Base-by-base conservation (phyloP, 2,329 filamentous ascomycete genomes). In the Aspergillus melleus region DNA sequence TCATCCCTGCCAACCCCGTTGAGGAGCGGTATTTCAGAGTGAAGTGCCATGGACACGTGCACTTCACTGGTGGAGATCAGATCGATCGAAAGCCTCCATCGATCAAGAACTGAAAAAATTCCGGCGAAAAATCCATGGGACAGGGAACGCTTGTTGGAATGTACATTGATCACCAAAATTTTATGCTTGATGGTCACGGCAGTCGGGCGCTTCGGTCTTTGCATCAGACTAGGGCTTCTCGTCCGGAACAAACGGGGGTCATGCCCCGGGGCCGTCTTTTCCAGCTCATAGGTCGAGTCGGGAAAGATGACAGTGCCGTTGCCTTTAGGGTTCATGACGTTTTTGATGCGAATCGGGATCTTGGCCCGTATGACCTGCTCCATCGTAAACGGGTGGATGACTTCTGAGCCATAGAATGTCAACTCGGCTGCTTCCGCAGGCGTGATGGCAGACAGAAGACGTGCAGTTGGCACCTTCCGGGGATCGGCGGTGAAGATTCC, bases 351-450 rank as follows among this genome's bases (percentile, higher is more conserved):
- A 63, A 89, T 88, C 2, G 86, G 86, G 58, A 89, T 89, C 70
- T 80, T 80, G 39, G 86, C 86, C 54, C 82, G 83, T 62, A 88
- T 88, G 58, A 88, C 86, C 78, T 98, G 95, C 79, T 98, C 94
- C 93, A 99, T 98, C 69, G 95, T 99, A 74, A 97, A 90, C 66
- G 96, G 95, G 75, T 99, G 95, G 68, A 99, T 99, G 72, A 99
- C 95, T 76, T 99, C 95, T 62, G 93, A 93, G 63, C 91, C 91
- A 74, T 94, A 95, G 72, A 94, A 95, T 1, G 95, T 98, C 79
- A 99, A 82, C 77, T 99, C 95, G 12, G 95, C 94, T 2, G 95
- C 95, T 77, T 99, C 95, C 10, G 92, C 90, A 0, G 95, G 95
- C 3, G 94, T 97, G 73, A 99, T 96, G 56, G 89, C 88, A 11